A percentile compares a stretch with the other conserved stretches of the same genome.
These are phyloP conservation scores for Toxoplasma gondii DNA, from an alignment of 169 alveolate genomes.

Conservation along the genomic window DNA sequence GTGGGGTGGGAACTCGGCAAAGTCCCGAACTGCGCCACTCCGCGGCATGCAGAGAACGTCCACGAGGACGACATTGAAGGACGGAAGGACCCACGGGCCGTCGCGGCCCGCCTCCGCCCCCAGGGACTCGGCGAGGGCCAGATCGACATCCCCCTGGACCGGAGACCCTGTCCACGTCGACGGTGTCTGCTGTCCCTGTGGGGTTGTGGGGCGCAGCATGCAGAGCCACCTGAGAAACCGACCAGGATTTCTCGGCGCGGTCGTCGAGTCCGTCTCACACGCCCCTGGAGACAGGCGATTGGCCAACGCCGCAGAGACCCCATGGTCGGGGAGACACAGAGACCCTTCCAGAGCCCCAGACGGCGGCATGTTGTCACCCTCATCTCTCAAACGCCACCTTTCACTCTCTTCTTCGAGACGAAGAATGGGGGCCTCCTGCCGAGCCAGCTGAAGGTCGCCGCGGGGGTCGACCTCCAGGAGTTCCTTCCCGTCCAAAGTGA, in stretches of 20 bases:
- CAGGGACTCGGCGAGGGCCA: background rate
- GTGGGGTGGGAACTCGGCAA: slow-evolving; percentile 22
- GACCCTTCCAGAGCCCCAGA: background rate
- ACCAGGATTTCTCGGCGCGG: background rate
- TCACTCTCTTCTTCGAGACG: slow-evolving; percentile 46
- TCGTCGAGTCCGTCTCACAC: background rate
- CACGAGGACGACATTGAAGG: slow-evolving; percentile 44
- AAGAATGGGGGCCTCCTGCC: slow-evolving; percentile 50
- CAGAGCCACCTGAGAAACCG: slow-evolving; percentile 39
- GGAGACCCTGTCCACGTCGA: slow-evolving; percentile 31
- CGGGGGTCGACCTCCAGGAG: slow-evolving; percentile 19
- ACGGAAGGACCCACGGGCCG: slow-evolving; percentile 32
- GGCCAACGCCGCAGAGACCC: background rate
- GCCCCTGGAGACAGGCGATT: background rate
- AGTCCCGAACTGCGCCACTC: background rate
- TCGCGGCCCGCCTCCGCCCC: background rate
- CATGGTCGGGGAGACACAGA: background rate
- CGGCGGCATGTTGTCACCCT: background rate
- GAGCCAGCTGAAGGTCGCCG: slow-evolving; percentile 11
- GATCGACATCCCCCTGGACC: background rate
- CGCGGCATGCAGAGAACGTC: slow-evolving; percentile 29
- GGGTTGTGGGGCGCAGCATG: background rate
- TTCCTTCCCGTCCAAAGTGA: slow-evolving; percentile 49
- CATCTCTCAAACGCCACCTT: background rate
- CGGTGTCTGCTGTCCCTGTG: background rate